phyloP scores from a whole-genome alignment of 2,329 filamentous ascomycete genomes.

The Aspergillus fumigatus region DNA sequence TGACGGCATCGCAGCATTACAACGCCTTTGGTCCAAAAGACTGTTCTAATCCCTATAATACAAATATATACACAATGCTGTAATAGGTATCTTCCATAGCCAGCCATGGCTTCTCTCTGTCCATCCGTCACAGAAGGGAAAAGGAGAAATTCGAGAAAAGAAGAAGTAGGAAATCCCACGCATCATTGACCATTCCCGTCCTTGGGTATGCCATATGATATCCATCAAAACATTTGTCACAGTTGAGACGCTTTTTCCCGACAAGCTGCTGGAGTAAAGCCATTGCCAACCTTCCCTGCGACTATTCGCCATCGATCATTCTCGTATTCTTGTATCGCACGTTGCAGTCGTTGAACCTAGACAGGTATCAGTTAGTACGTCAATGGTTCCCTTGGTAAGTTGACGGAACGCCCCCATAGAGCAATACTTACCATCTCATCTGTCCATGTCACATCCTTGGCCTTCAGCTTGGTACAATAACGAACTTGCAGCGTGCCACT shows the following conservation, averaged over 20 bases:
- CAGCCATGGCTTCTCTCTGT: background rate
- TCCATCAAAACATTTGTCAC: background rate
- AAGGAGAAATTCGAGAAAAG: background rate
- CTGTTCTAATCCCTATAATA: background rate
- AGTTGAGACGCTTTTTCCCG: slow-evolving; percentile 65
- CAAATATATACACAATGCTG: background rate
- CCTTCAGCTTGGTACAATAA: slow-evolving; percentile 92
- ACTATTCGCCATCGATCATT: slow-evolving; percentile 87
- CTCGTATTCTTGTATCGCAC: slow-evolving; percentile 39
- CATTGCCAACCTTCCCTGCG: slow-evolving; percentile 82
- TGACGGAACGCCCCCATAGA: background rate
- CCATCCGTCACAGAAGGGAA: background rate
- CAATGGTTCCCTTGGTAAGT: background rate
- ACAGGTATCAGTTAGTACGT: slow-evolving; percentile 9
- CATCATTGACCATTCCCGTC: background rate
- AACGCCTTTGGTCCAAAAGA: background rate
- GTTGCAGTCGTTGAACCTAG: slow-evolving; percentile 36
- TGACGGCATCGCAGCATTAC: no score
- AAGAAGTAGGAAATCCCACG: background rate
- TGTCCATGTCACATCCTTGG: slow-evolving; percentile 89
- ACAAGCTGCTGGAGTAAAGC: slow-evolving; percentile 82
- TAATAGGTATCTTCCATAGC: background rate
- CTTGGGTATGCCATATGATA: background rate
- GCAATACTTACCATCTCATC: slow-evolving; percentile 69
- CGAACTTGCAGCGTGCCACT: slow-evolving; percentile 89